phyloP scores from a whole-genome alignment of 2,329 filamentous ascomycete genomes.

The Penicillium hordei region DNA sequence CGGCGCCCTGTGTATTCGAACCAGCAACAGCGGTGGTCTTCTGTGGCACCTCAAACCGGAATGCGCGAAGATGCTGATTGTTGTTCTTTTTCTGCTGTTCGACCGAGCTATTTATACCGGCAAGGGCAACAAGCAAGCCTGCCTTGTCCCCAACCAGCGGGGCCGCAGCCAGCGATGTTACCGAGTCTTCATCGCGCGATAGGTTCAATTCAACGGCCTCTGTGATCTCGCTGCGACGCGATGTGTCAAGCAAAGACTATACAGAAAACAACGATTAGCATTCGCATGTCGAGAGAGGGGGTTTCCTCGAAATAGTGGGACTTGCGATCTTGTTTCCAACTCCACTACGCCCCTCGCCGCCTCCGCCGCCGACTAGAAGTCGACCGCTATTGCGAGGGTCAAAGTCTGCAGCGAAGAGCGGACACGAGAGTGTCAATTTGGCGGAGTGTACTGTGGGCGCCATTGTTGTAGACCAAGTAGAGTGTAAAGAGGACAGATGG shows the following conservation, averaged over 20 bases:
- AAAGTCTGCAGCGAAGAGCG: conserved; percentile 84
- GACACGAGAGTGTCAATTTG: conserved; percentile 72
- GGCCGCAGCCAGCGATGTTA: conserved; percentile 75
- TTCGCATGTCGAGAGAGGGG: not conserved
- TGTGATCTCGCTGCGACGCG: conserved; percentile 61
- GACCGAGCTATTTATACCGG: conserved; percentile 80
- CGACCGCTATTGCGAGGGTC: conserved; percentile 74
- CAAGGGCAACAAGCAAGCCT: conserved; percentile 57
- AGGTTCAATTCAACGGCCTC: conserved; percentile 72
- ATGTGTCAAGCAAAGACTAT: conserved; percentile 71
- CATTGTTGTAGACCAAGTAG: conserved; percentile 28
- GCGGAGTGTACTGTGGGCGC: conserved; percentile 48
- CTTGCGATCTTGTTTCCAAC: conserved; percentile 84
- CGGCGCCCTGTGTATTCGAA: conserved; percentile 12
- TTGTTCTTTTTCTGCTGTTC: conserved; percentile 70
- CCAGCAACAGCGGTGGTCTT: conserved; percentile 27
- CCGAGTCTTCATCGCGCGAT: conserved; percentile 81
- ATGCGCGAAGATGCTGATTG: conserved; percentile 81
- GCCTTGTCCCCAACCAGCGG: conserved; percentile 51
- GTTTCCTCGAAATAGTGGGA: conserved; percentile 19
- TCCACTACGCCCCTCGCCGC: conserved; percentile 76
- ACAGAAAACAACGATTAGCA: conserved; percentile 5
- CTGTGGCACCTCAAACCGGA: conserved; percentile 59
- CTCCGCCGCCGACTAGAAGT: conserved; percentile 81
- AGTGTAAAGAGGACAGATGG: conserved; percentile 24